Conservation (phyloP, 2,329 filamentous ascomycete species). For the Talaromyces atroroseus region DNA sequence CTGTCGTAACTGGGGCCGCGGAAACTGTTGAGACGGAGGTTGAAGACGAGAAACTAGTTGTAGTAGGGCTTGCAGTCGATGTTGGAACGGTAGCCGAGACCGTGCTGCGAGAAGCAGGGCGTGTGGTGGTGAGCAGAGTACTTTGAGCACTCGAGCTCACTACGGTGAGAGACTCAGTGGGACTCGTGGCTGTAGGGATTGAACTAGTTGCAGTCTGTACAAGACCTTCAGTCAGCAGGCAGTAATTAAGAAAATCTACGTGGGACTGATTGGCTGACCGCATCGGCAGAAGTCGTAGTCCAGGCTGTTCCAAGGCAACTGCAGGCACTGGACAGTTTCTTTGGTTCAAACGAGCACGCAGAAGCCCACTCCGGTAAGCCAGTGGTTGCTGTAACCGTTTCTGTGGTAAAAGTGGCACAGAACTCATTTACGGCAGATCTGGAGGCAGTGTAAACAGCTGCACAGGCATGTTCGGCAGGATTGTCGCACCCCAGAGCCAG, state of each 20-base stretch:
- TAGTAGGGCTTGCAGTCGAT: not conserved
- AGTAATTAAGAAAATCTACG: not conserved
- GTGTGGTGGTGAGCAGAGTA: not conserved
- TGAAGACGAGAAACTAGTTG: not conserved
- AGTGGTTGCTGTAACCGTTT: not conserved
- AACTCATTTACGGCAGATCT: not conserved
- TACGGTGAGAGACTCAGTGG: not conserved
- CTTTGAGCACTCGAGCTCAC: not conserved
- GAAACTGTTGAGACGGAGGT: not conserved
- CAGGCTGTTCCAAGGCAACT: not conserved
- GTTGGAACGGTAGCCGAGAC: not conserved
- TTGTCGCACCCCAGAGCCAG: constrained; percentile 4
- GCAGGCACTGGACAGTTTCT: not conserved
- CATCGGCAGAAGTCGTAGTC: not conserved
- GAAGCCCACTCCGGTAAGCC: not conserved
- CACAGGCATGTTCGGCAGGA: constrained; percentile 1
- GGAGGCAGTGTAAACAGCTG: not conserved
- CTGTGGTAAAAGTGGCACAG: not conserved
- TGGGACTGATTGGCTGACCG: not conserved
- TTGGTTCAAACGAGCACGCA: not conserved
- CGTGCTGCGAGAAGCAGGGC: not conserved
- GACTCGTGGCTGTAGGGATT: not conserved
- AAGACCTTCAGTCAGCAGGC: not conserved
- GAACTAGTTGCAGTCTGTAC: not conserved
- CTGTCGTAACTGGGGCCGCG: not conserved